phyloP scores from a whole-genome alignment of 2,329 filamentous ascomycete genomes.

The Calonectria henricotiae region DNA sequence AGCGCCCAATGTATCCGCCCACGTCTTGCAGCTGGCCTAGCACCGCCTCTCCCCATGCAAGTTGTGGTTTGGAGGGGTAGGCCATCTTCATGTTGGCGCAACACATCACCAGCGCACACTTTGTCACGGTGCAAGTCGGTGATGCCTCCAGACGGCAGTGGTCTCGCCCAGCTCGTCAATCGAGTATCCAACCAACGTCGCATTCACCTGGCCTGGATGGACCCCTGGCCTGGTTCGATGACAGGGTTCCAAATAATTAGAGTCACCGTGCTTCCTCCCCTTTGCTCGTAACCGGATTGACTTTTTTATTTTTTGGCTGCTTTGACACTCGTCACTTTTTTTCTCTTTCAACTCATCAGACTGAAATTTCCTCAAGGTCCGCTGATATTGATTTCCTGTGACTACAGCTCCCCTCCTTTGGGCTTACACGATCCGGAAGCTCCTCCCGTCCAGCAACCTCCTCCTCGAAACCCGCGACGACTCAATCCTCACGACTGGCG shows the following conservation, averaged over 20 bases:
- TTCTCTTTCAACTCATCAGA: conserved; percentile 1
- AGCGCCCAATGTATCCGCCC: conserved; percentile 10
- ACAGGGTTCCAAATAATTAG: conserved; percentile 33
- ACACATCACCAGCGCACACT: conserved; percentile 20
- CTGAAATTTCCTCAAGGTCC: conserved; percentile 27
- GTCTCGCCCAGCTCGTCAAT: conserved; percentile 3
- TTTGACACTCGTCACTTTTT: conserved; percentile 12
- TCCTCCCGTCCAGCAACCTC: conserved; percentile 55
- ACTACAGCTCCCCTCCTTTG: conserved; percentile 48
- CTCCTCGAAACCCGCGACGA: conserved; percentile 58
- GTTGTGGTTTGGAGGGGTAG: conserved; percentile 18
- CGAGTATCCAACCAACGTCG: conserved; percentile 16
- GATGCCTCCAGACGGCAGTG: conserved; percentile 3
- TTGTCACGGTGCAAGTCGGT: conserved; percentile 22
- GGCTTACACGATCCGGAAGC: conserved; percentile 46
- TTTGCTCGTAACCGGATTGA: conserved; percentile 26
- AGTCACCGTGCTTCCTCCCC: conserved; percentile 29
- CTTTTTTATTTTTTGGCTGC: neutral
- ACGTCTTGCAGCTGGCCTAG: conserved; percentile 13
- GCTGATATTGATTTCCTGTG: conserved; percentile 43
- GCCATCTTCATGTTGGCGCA: conserved; percentile 25
- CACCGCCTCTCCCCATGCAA: conserved; percentile 15
- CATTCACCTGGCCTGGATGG: conserved; percentile 6
- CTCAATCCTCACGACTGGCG: conserved; percentile 58
- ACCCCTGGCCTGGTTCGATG: conserved; percentile 27